phyloP scores from a whole-genome alignment of 2,329 filamentous ascomycete species.

The Aspergillus sp. region DNA sequence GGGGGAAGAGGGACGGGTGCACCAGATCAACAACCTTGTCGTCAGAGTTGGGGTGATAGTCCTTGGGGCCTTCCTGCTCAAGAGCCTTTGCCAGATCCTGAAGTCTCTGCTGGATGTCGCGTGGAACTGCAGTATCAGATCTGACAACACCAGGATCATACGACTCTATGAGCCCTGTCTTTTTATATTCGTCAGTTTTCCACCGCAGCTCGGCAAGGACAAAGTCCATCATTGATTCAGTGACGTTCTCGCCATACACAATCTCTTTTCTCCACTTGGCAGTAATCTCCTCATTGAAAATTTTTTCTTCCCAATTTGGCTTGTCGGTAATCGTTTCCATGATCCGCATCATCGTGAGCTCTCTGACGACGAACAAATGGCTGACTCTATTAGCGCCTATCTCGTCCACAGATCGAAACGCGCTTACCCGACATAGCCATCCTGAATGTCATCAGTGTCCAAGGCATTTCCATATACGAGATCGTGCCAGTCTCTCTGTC shows the following conservation, averaged over 20 bases:
- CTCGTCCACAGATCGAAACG: background rate
- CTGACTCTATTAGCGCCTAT: background rate
- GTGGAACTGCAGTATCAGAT: background rate
- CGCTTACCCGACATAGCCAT: background rate
- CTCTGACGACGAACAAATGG: background rate
- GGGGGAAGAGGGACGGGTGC: background rate
- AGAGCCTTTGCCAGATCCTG: background rate
- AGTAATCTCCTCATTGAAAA: background rate
- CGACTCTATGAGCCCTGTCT: background rate
- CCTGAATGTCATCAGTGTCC: background rate
- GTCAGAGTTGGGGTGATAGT: background rate
- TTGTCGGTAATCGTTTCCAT: background rate
- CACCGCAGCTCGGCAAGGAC: background rate
- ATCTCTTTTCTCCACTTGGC: background rate
- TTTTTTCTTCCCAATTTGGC: background rate
- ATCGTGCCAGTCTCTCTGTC: too few species aligned
- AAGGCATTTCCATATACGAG: background rate
- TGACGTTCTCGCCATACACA: background rate
- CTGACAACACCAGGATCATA: background rate
- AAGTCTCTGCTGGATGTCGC: background rate
- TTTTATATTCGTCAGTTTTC: background rate
- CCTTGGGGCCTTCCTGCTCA: background rate
- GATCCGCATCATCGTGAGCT: background rate
- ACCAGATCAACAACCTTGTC: background rate
- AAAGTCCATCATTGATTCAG: background rate